Base-by-base conservation (phyloP, 306 rosid genomes). In the Cucurbita ficifolia region DNA sequence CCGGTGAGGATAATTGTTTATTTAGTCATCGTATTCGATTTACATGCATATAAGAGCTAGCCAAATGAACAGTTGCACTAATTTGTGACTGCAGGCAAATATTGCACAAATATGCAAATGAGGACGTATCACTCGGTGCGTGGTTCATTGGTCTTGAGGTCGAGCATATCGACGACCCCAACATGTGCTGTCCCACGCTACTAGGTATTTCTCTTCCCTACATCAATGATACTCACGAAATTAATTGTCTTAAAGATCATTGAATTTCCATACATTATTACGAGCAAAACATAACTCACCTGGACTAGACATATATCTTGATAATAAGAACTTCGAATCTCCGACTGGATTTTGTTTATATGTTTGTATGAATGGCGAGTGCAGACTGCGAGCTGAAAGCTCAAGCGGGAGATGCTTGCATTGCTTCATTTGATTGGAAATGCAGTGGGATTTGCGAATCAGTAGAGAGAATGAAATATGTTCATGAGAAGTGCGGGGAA, bases 141-240 rank as follows among this genome's bases (percentile, higher is more conserved):
- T 68, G 73, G 73, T 68, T 68, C 73, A 68, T 68, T 46, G 73
- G 73, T 22, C 73, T 68, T 0, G 73, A 68, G 73, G 73, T 68
- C 3, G 73, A 68, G 73, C 73, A 68, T 68, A 13, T 68, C 5
- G 73, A 68, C 46, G 73, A 68, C 35, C 73, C 46, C 73, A 46
- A 16, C 11, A 68, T 68, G 73, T 68, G 73, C 21, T 68, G 73
- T 8, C 51, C 53, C 2, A 68, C 73, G 4, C 3, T 11, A 46
- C 73, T 21, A 46, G 73, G 73, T 46, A 46, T 12, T 5, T 6
- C 18, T 0, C 19, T 45, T 18, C 2, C 17, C 72, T 13, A 0
- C 52, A 48, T 48, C 6, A 0, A 48, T 11, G 12, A 13, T n/a
- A 5, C 13, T 49, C 18, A 48, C 50, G 11, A 46, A 13, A 46